These are phyloP conservation scores for Chaetoscypha palmicola DNA, from an alignment of 2,329 filamentous ascomycete genomes.

Conservation along the genomic window DNA sequence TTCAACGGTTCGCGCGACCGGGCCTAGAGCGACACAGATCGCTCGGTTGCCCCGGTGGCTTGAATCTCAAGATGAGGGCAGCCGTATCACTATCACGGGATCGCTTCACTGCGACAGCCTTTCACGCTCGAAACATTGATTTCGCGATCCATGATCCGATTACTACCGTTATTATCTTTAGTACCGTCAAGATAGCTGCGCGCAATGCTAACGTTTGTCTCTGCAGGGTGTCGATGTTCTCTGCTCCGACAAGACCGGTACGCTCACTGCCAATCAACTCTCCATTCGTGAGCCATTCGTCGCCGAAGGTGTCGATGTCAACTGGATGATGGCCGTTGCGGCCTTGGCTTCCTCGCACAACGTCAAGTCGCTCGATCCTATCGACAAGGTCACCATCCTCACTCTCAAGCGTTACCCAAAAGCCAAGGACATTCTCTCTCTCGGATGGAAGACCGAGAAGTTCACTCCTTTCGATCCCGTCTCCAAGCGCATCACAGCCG, in stretches of 20 bases:
- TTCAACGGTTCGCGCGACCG: background rate
- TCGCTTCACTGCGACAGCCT: too few relatives aligned
- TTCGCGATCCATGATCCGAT: too few relatives aligned
- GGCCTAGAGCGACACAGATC: background rate
- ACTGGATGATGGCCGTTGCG: constrained; percentile 80
- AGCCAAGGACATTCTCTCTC: constrained; percentile 66
- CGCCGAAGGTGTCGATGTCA: constrained; percentile 68
- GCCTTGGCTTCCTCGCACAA: constrained; percentile 73
- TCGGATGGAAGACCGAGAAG: constrained; percentile 71
- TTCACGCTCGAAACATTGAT: too few relatives aligned
- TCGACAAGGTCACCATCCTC: constrained; percentile 72
- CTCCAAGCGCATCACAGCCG: constrained; percentile 69
- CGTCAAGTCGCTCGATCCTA: constrained; percentile 70
- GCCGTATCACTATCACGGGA: too few relatives aligned
- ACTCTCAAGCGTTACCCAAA: constrained; percentile 71
- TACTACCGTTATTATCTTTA: too few relatives aligned
- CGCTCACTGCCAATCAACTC: constrained; percentile 67
- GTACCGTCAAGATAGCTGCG: background rate
- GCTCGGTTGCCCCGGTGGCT: background rate
- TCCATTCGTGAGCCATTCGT: constrained; percentile 72
- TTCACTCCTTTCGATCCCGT: constrained; percentile 74
- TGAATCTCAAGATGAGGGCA: too few relatives aligned
- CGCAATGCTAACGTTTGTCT: constrained; percentile 11
- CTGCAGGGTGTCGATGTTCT: constrained; percentile 61
- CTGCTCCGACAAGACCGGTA: constrained; percentile 78